Conservation (phyloP, 768 basidiomycete species). For the Piloderma croceum region DNA sequence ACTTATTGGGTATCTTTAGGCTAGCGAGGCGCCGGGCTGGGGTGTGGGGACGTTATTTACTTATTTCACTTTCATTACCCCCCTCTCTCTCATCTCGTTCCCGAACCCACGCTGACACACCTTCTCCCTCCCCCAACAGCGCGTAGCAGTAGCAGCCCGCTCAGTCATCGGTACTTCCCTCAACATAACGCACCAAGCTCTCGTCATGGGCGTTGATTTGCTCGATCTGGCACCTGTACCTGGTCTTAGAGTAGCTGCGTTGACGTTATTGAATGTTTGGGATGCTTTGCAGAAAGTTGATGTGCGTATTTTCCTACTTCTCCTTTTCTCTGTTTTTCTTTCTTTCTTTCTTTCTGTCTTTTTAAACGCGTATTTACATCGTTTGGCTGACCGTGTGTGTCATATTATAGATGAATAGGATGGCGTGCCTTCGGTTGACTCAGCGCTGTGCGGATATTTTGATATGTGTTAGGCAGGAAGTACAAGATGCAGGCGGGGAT, state of each 20-base stretch:
- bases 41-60: too few species aligned
- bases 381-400: not conserved
- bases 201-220: slow-evolving; percentile 37
- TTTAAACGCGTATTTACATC: not conserved
- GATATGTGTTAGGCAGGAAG: slow-evolving; percentile 56
- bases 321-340: not conserved
- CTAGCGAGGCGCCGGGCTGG: too few species aligned
- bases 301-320: slow-evolving; percentile 35
- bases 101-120: too few species aligned
- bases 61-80: too few species aligned
- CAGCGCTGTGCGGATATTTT: slow-evolving; percentile 69
- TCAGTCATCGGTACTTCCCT: slow-evolving; percentile 38
- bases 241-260: slow-evolving; percentile 48
- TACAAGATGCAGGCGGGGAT: slow-evolving; percentile 49
- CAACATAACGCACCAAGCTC: slow-evolving; percentile 40
- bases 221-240: slow-evolving; percentile 49
- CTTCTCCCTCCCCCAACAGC: too few species aligned
- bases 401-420: slow-evolving; percentile 64
- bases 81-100: too few species aligned
- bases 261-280: slow-evolving; percentile 58
- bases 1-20: too few species aligned
- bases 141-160: slow-evolving; percentile 32
- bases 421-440: slow-evolving; percentile 64
- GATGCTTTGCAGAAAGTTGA: slow-evolving; percentile 54
- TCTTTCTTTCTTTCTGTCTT: not conserved